Base-by-base conservation (phyloP, 371 early-diverging fungal genomes). In the Mortierella sp. region DNA sequence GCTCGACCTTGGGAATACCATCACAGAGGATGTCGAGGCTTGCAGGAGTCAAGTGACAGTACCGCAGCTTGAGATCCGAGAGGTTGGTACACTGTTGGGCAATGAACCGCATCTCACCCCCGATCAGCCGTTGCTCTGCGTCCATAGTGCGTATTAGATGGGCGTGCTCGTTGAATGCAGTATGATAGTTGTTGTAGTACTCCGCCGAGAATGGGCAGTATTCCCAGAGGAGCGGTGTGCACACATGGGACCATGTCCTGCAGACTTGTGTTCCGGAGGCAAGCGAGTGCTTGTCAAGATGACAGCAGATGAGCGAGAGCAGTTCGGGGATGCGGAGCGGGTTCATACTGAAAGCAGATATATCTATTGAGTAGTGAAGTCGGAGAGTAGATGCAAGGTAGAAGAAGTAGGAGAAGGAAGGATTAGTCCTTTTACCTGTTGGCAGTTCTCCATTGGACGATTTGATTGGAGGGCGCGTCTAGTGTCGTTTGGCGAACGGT, bases 71-170 rank as follows among this genome's bases (percentile, higher is more conserved):
- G 32, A 72, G 63, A 1, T 50, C 31, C 12, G 24, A 23, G 17
- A 72, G 54, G 28, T 72, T 60, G 34, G 44, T 30, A 50, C 72
- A 72, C 23, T 62, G 66, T 12, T 72, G 61, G 19, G 72, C 66
- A 28, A 72, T 59, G 27, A 66, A 72, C 19, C 72, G 66, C 62
- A 62, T 58, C 5, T 72, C 72, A 15, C 59, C 46, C 9, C 72
- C 67, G 19, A 66, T 60, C 5, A 72, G 49, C 7, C 72, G 50
- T n/a, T 39, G 31, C 49, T 58, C 50, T 14, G 72, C 72, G 4
- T 72, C 62, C 44, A 72, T 51, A 32, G 47, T 11, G 12, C 46
- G 61, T 26, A 72, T 57, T 17, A 72, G 32, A 6, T 44, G 53
- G 6, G 67, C 72, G 46, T 72, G 60, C 9, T 60, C 31, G 23